Base-by-base conservation (phyloP, 208 protist species). In the Leishmania tropica region DNA sequence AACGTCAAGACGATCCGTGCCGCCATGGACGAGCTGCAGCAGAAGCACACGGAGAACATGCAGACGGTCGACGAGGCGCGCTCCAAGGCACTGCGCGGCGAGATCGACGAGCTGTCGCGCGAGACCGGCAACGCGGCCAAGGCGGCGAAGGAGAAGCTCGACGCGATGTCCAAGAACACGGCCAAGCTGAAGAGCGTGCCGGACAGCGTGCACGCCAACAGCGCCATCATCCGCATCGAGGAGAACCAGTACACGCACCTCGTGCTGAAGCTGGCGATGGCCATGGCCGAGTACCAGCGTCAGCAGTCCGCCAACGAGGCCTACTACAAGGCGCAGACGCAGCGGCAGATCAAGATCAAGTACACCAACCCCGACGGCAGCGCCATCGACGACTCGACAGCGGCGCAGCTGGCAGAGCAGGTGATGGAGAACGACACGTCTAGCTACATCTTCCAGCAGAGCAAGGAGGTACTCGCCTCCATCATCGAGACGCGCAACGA, bases 331-430 rank as follows among this genome's bases (percentile, higher is more conserved):
- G 78, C 87, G 31, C 92, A 96, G 84, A 96, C 94, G 65, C 87
- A 95, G 81, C 92, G 96, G n/a, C 94, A 95, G 80, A 97, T 98
- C 85, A 98, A 96, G 76, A 97, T 95, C 75, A 96, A 95, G 76
- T 97, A 92, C 89, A 96, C 90, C 35, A 96, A 97, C 80, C 82
- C 90, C 1, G 91, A 96, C 81, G 92, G 93, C 48, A 89, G 81
- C 56, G 86, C 88, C 21, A 92, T 98, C 53, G 90, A 96, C 76
- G 94, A 97, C 79, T 83, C 71, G 6, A 91, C 92, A 40, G 94
- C 89, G 47, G 85, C 92, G 81, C 84, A 92, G 77, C 85, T 97
- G 31, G 89, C 96, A 72, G 65, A 91, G 89, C 87, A 94, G 73
- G 93, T 97, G 64, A 73, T 98, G 73, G 93, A 96, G 81, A 91